A percentile compares a stretch with the other conserved stretches of the same genome.
phyloP scores from a whole-genome alignment of 164 flowering plant species.

The Kingdonia uniflora region DNA sequence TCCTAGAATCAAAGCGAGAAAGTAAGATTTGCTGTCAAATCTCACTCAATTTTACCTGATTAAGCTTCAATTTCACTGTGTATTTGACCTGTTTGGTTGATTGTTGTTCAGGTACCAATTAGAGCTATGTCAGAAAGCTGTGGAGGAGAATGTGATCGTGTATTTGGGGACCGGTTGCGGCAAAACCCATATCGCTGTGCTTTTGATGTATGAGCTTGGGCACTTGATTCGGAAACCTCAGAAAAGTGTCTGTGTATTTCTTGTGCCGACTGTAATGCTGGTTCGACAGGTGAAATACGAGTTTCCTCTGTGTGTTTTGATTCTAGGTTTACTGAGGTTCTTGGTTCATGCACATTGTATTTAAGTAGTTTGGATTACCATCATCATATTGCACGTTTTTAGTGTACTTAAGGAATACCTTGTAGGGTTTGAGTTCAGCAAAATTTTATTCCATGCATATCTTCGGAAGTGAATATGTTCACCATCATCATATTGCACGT shows the following conservation, averaged over 20 bases:
- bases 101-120: slow-evolving; percentile 55
- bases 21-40: slow-evolving; percentile 10
- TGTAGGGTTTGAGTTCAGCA: no score
- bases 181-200: slow-evolving; percentile 84
- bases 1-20: slow-evolving; percentile 26
- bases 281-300: no score
- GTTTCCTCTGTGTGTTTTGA: neutral
- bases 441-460: no score
- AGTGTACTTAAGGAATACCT: no score
- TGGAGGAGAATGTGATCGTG: slow-evolving; percentile 72
- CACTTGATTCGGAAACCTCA: slow-evolving; percentile 65
- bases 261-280: slow-evolving; percentile 72
- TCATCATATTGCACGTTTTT: no score
- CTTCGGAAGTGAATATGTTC: no score
- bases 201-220: slow-evolving; percentile 66
- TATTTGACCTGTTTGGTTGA: neutral
- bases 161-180: slow-evolving; percentile 92
- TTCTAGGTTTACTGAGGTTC: no score
- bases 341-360: no score
- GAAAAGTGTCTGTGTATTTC: slow-evolving; percentile 65
- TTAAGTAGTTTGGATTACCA: no score
- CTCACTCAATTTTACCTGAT: neutral
- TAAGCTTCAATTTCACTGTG: no score
- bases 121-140: slow-evolving; percentile 65
- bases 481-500: no score